Evolutionary conservation across 306 rosid genomes (phyloP).

Genomic region (Geum urbanum): DNA sequence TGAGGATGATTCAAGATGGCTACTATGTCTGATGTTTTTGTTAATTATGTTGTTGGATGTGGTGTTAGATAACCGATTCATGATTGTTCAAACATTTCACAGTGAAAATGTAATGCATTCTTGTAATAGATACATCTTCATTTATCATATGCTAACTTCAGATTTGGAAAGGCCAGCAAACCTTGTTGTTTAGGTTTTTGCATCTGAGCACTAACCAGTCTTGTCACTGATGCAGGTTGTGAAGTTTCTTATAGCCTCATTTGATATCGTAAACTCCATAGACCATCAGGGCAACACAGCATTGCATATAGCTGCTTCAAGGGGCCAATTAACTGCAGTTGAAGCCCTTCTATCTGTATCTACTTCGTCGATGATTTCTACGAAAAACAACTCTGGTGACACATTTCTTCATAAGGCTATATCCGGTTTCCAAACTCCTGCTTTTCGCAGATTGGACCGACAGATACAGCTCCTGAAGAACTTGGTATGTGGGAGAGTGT

Average conservation of each 20-base stretch:
- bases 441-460: slow-evolving; percentile 72
- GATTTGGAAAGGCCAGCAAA: background rate
- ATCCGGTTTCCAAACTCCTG: slow-evolving; percentile 74
- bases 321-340: slow-evolving; percentile 76
- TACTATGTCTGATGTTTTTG: background rate
- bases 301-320: slow-evolving; percentile 76
- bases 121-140: background rate
- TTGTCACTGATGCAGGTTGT: slow-evolving; percentile 55
- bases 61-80: background rate
- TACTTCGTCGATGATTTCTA: slow-evolving; percentile 51
- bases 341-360: slow-evolving; percentile 64
- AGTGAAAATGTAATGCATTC: background rate
- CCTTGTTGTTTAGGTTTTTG: background rate
- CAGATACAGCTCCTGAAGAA: slow-evolving; percentile 76
- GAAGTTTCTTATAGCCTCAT: slow-evolving; percentile 52
- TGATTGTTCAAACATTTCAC: background rate
- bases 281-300: slow-evolving; percentile 86
- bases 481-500: slow-evolving; percentile 43
- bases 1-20: background rate
- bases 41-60: background rate
- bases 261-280: slow-evolving; percentile 54
- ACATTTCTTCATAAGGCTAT: slow-evolving; percentile 87
- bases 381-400: slow-evolving; percentile 64
- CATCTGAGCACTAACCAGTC: background rate
- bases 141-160: background rate